phyloP scores from a whole-genome alignment of 1,284 basidiomycete species.

The Fomes fomentarius region DNA sequence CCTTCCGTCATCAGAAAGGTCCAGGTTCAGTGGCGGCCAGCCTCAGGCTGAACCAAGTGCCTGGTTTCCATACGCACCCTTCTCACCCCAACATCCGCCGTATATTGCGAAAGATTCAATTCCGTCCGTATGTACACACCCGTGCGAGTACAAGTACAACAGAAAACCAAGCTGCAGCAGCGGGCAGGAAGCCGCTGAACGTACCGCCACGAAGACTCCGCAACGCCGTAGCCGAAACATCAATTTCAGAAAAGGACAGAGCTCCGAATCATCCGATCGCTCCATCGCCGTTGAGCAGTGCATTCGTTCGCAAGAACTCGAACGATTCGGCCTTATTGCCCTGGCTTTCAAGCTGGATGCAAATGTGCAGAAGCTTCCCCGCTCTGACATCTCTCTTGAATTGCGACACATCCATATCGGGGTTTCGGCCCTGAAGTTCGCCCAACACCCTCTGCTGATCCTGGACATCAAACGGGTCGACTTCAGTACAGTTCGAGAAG shows the following conservation, averaged over 20 bases:
- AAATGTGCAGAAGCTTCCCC: conserved; percentile 30
- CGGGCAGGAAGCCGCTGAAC: neutral
- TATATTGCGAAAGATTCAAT: too few species aligned
- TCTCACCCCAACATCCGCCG: neutral
- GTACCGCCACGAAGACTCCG: neutral
- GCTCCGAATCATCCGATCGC: neutral
- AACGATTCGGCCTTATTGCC: conserved; percentile 16
- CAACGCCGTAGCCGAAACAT: neutral
- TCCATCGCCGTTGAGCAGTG: conserved; percentile 10
- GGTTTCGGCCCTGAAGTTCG: conserved; percentile 20
- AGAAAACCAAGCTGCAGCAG: neutral
- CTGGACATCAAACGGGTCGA: too few species aligned
- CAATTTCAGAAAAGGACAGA: neutral
- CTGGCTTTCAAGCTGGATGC: conserved; percentile 28
- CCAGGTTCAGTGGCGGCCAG: neutral
- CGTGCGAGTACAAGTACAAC: neutral
- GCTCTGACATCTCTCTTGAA: conserved; percentile 23
- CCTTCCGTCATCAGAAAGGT: too few species aligned
- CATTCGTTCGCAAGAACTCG: conserved; percentile 19
- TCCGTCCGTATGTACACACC: neutral
- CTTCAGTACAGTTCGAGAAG: too few species aligned
- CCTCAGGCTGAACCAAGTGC: neutral
- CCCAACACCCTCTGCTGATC: conserved; percentile 15
- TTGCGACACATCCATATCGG: conserved; percentile 10
- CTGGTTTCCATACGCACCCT: neutral